Base-by-base conservation (phyloP, 176 grass and related monocot species). In the Pontederia paniculata region DNA sequence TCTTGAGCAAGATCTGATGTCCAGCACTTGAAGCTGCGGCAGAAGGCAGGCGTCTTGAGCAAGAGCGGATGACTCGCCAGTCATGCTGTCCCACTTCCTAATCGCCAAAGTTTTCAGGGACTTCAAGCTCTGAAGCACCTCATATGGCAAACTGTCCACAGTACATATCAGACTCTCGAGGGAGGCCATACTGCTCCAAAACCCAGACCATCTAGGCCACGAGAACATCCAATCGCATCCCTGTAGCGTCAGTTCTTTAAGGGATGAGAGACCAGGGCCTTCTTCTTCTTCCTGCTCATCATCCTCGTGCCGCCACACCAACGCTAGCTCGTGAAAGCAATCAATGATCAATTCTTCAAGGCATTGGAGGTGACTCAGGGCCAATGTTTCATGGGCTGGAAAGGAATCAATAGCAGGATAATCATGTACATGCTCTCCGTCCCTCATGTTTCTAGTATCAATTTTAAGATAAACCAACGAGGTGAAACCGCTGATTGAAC, bases 381-480 rank as follows among this genome's bases (percentile, higher is more conserved):
- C 11, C 11, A 6, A 3, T 15, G 15, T 2, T 14, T 3, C 9
- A 16, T 49, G 47, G 11, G 25, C 2, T 31, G 25, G 25, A 5
- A 31, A 2, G 25, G 25, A 31, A 2, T 31, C 25, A 31, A 31
- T 31, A n/a, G n/a, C n/a, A 31, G 25, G 25, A 12, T 49, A 5
- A 16, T 1, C 47, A 49, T 13, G 9, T 49, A 49, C 47, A 49
- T 12, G 11, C 5, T 49, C 10, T 14, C 47, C 15, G 4, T 3
- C 15, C 0, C 0, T 0, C 13, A n/a, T 3, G 10, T 10, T 0
- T 9, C 10, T n/a, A 31, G 1, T 5, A 1, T 31, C 25, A 5
- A 31, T 31, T 1, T 5, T 31, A 2, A 31, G 25, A 5, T 1
- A 31, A 31, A 31, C 47, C 5, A 49, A 49, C 4, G 47, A 14